These are phyloP conservation scores for Cercospora beticola DNA, from an alignment of 2,329 filamentous ascomycete genomes.

Conservation along the genomic window DNA sequence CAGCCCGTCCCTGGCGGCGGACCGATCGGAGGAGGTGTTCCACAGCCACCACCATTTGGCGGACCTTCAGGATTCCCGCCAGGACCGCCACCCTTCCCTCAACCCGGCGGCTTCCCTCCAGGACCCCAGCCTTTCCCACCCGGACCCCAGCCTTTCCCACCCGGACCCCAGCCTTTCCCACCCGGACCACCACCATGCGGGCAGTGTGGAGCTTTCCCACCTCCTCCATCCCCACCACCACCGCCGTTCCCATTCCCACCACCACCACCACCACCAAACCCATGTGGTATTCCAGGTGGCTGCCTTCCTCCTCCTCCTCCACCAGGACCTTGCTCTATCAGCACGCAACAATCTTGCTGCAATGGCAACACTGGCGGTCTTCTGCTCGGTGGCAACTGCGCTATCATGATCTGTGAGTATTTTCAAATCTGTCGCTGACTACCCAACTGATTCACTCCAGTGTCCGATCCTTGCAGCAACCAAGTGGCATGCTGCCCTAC, in stretches of 20 bases:
- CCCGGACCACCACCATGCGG: not conserved
- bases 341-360: constrained; percentile 12
- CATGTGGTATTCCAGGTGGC: not conserved
- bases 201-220: not conserved
- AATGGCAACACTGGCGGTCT: constrained; percentile 3
- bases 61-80: too few species aligned
- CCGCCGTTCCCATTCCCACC: not conserved
- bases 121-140: too few species aligned
- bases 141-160: too few species aligned
- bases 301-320: not conserved
- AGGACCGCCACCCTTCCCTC: too few species aligned
- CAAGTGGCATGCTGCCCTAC: constrained; percentile 13
- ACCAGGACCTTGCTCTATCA: constrained; percentile 2
- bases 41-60: too few species aligned
- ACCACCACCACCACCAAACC: not conserved
- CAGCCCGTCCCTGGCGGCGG: too few species aligned
- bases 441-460: not conserved
- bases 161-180: too few species aligned
- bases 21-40: too few species aligned
- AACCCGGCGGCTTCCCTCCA: too few species aligned
- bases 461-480: not conserved
- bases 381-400: constrained; percentile 14
- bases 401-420: constrained; percentile 8
- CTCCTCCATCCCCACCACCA: too few species aligned
- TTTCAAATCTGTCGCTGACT: not conserved